Evolutionary conservation across 768 basidiomycete species (phyloP), one percentile per base, ranked within the genome.

Genomic region (Agaricus blazei): DNA sequence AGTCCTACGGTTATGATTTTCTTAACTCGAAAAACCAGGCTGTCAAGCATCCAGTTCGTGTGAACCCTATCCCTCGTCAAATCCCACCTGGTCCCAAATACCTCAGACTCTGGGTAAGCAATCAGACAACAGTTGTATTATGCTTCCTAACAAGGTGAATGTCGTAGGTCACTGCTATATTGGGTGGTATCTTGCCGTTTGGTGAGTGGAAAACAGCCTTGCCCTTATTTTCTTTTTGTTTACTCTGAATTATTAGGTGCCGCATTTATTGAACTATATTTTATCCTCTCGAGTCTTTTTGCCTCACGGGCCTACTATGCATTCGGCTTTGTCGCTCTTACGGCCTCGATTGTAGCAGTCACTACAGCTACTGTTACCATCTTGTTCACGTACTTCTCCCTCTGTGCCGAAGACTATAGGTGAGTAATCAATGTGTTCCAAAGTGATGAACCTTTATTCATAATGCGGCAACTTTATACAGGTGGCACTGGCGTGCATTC

Each of bases 401-500:
- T 98, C 14, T 98, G 95, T 59, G 89, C 93, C 5, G 96, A 98
- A 68, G 94, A 98, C 63, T 98, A 97, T 68, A 76, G 91, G 88
- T 90, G 52, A 54, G 78, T 66, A 12, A 28, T 41, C 48, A 31
- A 37, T 3, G 47, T 15, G 43, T 43, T 54, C 1, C 23, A n/a
- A 15, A 23, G 48, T 51, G 28, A 42, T 28, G 9, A 40, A 55
- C 28, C 24, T 29, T 41, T 51, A 50, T 29, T 34, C 29, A 51
- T 41, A 43, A 41, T 24, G 2, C 38, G n/a, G 3, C 47, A 3
- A n/a, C 26, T 53, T 15, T 4, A 28, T 28, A 26, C 57, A 90
- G 93, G 56, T 98, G 95, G 95, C 95, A 98, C 57, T 98, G 96
- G 96, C 83, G 93, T 44, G 81, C 92, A 4, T 97, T 98, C 78